A percentile compares a stretch with the other conserved stretches of the same genome.
Conservation (phyloP, 768 basidiomycete species). For the Russula abietina region DNA sequence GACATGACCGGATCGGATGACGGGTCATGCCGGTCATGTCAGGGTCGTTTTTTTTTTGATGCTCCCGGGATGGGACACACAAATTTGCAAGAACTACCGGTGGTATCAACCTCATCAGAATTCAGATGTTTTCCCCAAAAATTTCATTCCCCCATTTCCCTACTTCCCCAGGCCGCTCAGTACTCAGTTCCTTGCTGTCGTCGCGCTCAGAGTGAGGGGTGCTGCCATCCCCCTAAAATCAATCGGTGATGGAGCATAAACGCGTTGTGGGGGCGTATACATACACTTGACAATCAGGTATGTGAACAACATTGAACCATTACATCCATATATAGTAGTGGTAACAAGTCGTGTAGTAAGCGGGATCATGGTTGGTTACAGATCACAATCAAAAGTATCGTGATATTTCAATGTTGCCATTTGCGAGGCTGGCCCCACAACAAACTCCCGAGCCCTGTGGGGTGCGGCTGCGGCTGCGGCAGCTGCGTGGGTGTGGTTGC, state of each 20-base stretch:
- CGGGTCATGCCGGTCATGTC: too few relatives aligned
- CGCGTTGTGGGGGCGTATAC: background rate
- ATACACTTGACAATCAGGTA: background rate
- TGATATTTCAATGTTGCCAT: background rate
- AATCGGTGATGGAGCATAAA: background rate
- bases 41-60: too few relatives aligned
- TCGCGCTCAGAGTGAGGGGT: background rate
- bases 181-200: background rate
- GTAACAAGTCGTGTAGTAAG: background rate
- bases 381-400: background rate
- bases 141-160: background rate
- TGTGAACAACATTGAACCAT: background rate
- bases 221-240: background rate
- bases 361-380: background rate
- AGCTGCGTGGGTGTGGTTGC: background rate
- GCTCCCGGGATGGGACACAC: too few relatives aligned
- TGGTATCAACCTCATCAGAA: too few relatives aligned
- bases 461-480: background rate
- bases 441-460: background rate
- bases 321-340: background rate
- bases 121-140: background rate
- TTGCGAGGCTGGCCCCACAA: constrained; percentile 14
- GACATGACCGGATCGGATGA: too few relatives aligned
- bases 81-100: too few relatives aligned
- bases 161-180: background rate